Evolutionary conservation across 73 alveolate genomes (phyloP).

Genomic region (Paramecium caudatum): DNA sequence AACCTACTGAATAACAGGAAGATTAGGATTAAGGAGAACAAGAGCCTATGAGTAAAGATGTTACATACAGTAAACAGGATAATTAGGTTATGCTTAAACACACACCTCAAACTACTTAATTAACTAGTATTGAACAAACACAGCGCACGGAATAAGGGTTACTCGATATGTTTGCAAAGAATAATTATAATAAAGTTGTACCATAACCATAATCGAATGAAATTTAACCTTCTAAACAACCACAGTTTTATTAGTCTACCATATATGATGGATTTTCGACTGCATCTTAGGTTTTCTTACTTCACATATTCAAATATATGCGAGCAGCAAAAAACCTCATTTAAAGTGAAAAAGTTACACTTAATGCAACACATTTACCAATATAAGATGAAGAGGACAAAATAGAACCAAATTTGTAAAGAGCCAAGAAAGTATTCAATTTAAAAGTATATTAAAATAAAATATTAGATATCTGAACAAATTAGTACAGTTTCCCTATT

Average conservation of each 20-base stretch:
- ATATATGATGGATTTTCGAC: slow-evolving; percentile 19
- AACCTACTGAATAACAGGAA: slow-evolving; percentile 15
- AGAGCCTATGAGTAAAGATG: background rate
- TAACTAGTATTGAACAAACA: slow-evolving; percentile 43
- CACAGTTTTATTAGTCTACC: slow-evolving; percentile 22
- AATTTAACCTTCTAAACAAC: background rate
- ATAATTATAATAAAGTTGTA: background rate
- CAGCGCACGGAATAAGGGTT: slow-evolving; percentile 20
- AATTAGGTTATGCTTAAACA: background rate
- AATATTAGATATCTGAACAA: slow-evolving; percentile 5
- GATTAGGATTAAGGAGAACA: background rate
- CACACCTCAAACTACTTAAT: slow-evolving; percentile 3
- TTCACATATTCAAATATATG: slow-evolving; percentile 44
- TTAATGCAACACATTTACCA: background rate
- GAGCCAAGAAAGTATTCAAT: background rate
- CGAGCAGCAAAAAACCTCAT: background rate
- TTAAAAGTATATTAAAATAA: background rate
- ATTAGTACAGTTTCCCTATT: background rate
- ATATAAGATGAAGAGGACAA: background rate
- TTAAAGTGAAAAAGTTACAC: background rate
- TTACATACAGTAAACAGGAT: background rate
- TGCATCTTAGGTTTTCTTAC: background rate
- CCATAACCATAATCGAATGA: background rate
- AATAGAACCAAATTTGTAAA: slow-evolving; percentile 25
- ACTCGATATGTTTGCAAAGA: background rate